Base-by-base conservation (phyloP, 2,329 filamentous ascomycete species). In the Exserohilum rostratum region DNA sequence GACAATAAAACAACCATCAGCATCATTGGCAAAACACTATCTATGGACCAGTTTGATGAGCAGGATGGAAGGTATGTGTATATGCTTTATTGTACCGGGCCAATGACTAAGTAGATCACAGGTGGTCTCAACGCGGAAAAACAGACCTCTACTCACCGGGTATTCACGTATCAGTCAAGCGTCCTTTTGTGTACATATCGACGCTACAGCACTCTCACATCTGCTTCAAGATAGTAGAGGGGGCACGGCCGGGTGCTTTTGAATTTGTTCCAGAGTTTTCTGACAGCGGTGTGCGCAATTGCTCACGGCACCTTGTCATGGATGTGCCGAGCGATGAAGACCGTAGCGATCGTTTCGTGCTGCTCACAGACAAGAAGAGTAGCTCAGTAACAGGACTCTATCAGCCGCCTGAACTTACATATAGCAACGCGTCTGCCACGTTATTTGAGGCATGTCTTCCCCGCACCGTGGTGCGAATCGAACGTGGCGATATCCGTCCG, bases 191-290 rank as follows among this genome's bases (percentile, higher is more conserved):
- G 25, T 81, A 84, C 55, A 75, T 86, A 42, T 82, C 84, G 1
- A 87, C 83, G 1, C 69, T 77, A 2, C 71, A 75, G 34, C 81
- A 87, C 57, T 86, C 84, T 0, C 75, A 85, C 10, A 69, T 82
- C 27, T 76, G 80, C 18, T 78, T 82, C 33, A 69, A 78, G 53
- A 66, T 82, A 7, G 58, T 74, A 60, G 64, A 27, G 54, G 63
- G 33, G 64, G 71, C 74, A 69, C 12, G 78, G 68, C 55, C 54
- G 9, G 56, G 52, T 12, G 50, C 47, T 17, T 39, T 62, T 17
- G 44, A 61, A 18, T 65, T 74, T 31, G 50, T 58, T 9, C 62
- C 62, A 29, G 35, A 69, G 2, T 76, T 72, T 56, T 69, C 58
- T 11, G 73, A 75, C 46, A 61, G 66, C 46, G 63, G 66, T 4